phyloP scores from a whole-genome alignment of 2,329 filamentous ascomycete species.

The Falciphora oryzae region DNA sequence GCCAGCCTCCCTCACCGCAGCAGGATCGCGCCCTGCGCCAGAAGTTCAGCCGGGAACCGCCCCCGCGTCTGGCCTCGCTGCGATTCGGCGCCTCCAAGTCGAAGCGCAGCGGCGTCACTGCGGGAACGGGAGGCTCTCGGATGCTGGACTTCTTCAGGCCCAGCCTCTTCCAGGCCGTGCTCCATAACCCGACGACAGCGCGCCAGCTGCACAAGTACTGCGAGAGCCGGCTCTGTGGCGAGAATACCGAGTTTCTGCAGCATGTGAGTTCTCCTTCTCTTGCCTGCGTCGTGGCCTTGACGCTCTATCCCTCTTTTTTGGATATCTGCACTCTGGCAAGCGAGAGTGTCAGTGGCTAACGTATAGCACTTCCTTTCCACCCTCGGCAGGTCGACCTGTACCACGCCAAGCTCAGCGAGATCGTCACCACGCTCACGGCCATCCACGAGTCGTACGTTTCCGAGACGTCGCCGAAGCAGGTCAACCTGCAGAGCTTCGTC shows the following conservation, averaged over 20 bases:
- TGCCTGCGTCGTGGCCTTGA: neutral
- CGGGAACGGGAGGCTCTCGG: slow-evolving; percentile 12
- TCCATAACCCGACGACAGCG: slow-evolving; percentile 36
- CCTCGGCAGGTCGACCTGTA: slow-evolving; percentile 32
- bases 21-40: neutral
- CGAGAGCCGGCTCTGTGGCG: slow-evolving; percentile 31
- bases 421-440: slow-evolving; percentile 28
- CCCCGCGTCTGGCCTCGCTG: neutral
- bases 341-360: neutral
- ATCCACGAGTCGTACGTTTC: slow-evolving; percentile 25
- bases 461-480: slow-evolving; percentile 12
- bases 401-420: slow-evolving; percentile 30
- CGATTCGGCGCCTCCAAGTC: neutral
- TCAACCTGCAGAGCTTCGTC: slow-evolving; percentile 24
- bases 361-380: neutral
- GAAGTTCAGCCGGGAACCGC: neutral
- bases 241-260: slow-evolving; percentile 39
- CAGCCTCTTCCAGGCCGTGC: slow-evolving; percentile 34
- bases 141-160: slow-evolving; percentile 35
- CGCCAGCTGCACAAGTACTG: slow-evolving; percentile 36
- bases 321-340: neutral
- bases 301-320: neutral
- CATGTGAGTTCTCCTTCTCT: slow-evolving; percentile 13
- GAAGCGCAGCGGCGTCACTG: slow-evolving; percentile 11
- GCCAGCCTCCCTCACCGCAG: neutral